Evolutionary conservation across 1,284 basidiomycete genomes (phyloP), one percentile per base, ranked within the genome.

Genomic region (Apiotrichum veenhuisii): DNA sequence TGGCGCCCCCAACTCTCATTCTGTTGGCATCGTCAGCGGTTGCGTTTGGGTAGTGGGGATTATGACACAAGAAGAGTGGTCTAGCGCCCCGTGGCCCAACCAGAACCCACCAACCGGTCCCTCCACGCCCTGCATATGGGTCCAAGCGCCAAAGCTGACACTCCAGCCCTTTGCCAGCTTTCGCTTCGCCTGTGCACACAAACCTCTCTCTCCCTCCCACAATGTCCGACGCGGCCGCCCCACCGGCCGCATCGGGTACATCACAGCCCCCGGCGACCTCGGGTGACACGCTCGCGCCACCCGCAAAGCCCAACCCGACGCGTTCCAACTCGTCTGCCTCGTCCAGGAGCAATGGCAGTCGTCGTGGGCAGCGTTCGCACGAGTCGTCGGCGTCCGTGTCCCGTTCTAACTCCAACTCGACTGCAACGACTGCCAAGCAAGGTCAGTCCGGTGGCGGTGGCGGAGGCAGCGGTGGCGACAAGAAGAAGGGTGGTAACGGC

Each of bases 321-420:
- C 63, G 69, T 25, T 61, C 67, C 22, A 58, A 51, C 48, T 65
- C 64, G 23, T 62, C 65, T 0, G 60, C 64, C 18, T 56, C 59
- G 20, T 66, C 59, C 18, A 50, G 64, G 26, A 67, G 58, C 54
- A 64, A 55, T 57, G 59, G 59, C n/a, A 62, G 62, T 22, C 61
- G 63, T 17, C 55, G 63, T 1, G 63, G 65, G 27, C 55, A 57
- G 56, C 25, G 55, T 55, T 52, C 62, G 38, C 51, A 60, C 33
- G 57, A 53, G 27, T 59, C 63, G 23, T 59, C 46, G 27, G 55
- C 47, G 49, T 63, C 62, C n/a, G 60, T 65, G 17, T 73, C 71
- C 3, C 59, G 70, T 33, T 66, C 59, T 49, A 69, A 65, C 50
- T 72, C 71, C 5, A 61, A 69, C 54, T 67, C 70, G 42, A 67